These are phyloP conservation scores for Malus orientalis DNA, from an alignment of 306 rosid genomes.

Conservation along the genomic window DNA sequence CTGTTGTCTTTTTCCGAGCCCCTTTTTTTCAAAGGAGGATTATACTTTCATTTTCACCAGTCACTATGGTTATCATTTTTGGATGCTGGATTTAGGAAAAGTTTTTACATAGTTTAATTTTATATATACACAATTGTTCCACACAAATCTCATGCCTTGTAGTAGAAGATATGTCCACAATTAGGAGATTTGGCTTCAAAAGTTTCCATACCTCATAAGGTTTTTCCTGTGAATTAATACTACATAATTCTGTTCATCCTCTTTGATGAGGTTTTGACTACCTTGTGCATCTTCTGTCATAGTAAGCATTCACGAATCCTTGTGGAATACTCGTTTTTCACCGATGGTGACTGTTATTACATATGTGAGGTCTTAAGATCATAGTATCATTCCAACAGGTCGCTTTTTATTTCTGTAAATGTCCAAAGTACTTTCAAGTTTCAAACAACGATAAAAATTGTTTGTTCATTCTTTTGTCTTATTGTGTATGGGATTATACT, in stretches of 20 bases:
- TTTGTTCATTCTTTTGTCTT: background rate
- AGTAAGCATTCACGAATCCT: background rate
- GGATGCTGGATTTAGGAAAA: background rate
- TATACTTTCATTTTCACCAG: background rate
- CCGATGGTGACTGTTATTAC: background rate
- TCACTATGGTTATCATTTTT: background rate
- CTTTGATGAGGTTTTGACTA: background rate
- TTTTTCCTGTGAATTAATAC: background rate
- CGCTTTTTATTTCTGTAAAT: background rate
- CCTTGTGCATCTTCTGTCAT: background rate
- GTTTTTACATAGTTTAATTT: background rate
- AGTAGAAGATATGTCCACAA: background rate
- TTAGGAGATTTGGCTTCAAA: background rate
- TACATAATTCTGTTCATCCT: background rate
- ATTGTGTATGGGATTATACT: constrained; percentile 7
- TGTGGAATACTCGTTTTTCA: background rate
- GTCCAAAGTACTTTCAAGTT: background rate
- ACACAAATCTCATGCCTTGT: background rate
- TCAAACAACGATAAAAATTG: background rate
- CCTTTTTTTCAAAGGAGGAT: background rate
- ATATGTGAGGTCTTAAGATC: background rate
- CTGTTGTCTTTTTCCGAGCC: background rate
- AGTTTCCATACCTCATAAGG: background rate
- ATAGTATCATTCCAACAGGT: background rate
- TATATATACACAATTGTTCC: background rate